These are phyloP conservation scores for Kwoniella mangroviensis DNA, from an alignment of 768 basidiomycete species.

Conservation along the genomic window DNA sequence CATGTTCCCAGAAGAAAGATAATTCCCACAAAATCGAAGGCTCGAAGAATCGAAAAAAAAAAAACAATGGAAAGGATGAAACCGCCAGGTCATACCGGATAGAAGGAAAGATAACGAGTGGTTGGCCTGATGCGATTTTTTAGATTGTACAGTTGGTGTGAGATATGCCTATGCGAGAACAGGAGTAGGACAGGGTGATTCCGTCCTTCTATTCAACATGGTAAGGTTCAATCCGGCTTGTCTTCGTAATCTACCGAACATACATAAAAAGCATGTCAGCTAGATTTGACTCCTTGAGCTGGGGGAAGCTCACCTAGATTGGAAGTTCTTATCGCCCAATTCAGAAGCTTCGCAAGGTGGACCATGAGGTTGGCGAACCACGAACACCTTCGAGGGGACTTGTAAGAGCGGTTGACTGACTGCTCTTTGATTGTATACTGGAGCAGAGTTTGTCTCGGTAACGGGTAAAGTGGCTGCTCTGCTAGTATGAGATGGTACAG, in stretches of 20 bases:
- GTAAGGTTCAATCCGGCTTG: constrained; percentile 39
- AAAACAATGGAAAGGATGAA: no score
- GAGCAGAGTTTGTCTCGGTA: neutral
- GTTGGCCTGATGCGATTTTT: neutral
- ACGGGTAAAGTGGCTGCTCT: neutral
- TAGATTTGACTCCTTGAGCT: neutral
- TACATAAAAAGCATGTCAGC: neutral
- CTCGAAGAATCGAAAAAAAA: neutral
- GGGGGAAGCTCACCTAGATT: constrained; percentile 34
- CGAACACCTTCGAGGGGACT: constrained; percentile 7
- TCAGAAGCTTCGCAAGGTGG: constrained; percentile 51
- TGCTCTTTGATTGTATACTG: constrained; percentile 4
- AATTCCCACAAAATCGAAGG: neutral
- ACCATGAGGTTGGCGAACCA: constrained; percentile 48
- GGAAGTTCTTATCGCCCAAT: constrained; percentile 50
- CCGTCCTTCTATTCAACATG: constrained; percentile 39
- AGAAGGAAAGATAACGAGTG: neutral
- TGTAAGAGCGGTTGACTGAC: constrained; percentile 20
- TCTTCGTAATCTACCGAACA: constrained; percentile 27
- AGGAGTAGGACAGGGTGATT: constrained; percentile 20
- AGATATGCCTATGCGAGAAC: constrained; percentile 7
- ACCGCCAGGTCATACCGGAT: neutral
- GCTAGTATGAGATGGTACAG: neutral
- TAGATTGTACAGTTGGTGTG: neutral
- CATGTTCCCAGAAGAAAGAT: no score